phyloP scores from a whole-genome alignment of 2,329 filamentous ascomycete species.

The Neonectria hederae region DNA sequence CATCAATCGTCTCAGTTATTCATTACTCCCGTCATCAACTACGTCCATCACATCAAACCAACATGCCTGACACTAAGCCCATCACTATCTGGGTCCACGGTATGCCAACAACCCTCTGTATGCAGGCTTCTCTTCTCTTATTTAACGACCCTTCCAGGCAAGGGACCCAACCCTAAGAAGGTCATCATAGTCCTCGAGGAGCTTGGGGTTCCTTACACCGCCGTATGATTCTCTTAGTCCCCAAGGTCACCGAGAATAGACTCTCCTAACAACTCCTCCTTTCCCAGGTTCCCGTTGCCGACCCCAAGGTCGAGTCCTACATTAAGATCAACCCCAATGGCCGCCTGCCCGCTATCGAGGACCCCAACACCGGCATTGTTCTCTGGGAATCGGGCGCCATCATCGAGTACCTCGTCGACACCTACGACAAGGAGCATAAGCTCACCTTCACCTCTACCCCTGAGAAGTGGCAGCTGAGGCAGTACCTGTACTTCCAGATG shows the following conservation, averaged over 20 bases:
- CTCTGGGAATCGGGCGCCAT: conserved; percentile 46
- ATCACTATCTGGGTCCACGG: conserved; percentile 32
- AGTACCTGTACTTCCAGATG: conserved; percentile 51
- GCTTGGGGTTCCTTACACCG: conserved; percentile 48
- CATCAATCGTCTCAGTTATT: background rate
- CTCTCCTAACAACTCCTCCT: background rate
- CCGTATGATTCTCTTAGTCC: conserved; percentile 25
- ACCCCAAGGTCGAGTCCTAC: conserved; percentile 41
- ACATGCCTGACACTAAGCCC: conserved; percentile 29
- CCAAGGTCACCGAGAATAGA: background rate
- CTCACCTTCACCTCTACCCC: conserved; percentile 35
- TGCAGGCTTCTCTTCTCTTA: background rate
- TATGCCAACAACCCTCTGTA: background rate
- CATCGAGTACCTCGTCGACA: conserved; percentile 39
- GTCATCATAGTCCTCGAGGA: conserved; percentile 50
- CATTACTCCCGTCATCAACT: conserved; percentile 24
- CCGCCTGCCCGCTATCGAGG: conserved; percentile 45
- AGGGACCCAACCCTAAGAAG: conserved; percentile 47
- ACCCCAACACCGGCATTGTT: conserved; percentile 47
- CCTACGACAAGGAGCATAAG: conserved; percentile 43
- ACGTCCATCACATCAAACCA: conserved; percentile 11
- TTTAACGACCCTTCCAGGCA: conserved; percentile 23
- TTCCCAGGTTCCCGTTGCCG: conserved; percentile 30
- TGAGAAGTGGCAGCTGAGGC: conserved; percentile 47
- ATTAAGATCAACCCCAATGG: conserved; percentile 47